Evolutionary conservation across 495 filamentous ascomycete species (phyloP), one percentile per base, ranked within the genome.

Genomic region (Neurospora sublineolata): DNA sequence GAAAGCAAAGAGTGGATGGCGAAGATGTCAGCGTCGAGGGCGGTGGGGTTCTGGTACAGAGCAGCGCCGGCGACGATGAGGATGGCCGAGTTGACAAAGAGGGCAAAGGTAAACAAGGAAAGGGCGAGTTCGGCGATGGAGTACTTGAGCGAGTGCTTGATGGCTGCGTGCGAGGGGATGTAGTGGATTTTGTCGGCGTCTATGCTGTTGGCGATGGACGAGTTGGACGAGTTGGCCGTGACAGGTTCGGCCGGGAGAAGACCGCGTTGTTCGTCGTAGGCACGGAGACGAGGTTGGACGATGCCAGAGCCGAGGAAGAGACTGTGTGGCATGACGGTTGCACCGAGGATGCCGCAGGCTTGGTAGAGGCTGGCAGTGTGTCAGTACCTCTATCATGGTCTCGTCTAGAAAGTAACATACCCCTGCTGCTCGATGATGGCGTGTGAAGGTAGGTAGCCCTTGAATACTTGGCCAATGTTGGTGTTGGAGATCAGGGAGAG

Each of bases 311-410:
- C 94, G 8, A 97, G 86, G 76, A 93, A 97, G 37, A 97, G 86
- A 68, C 90, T 92, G 79, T 97, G 94, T 5, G 94, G 94, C 94
- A 97, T 97, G 30, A 97, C 93, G 3, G 94, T 97, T 18, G 94
- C 94, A 30, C 94, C 94, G 12, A 97, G 86, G 74, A 97, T 97
- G 71, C 93, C 94, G 77, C 94, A 97, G 70, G 92, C 91, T 80
- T 95, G 92, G 81, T 94, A 97, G 16, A 97, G 80, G 37, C 77
- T 71, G 37, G 42, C 27, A 7, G 36, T 37, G 1, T 18, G 23
- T 33, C 37, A 36, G 41, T 71, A 67, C 46, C 20, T 3, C n/a
- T n/a, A n/a, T n/a, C n/a, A n/a, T n/a, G n/a, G n/a, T n/a, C n/a
- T n/a, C n/a, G n/a, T n/a, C n/a, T n/a, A 16, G 18, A 18, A 7